Percentiles rank a stretch among this genome's conserved stretches.
Conservation (phyloP, 2,329 filamentous ascomycete genomes). For the Volutella citrinella region DNA sequence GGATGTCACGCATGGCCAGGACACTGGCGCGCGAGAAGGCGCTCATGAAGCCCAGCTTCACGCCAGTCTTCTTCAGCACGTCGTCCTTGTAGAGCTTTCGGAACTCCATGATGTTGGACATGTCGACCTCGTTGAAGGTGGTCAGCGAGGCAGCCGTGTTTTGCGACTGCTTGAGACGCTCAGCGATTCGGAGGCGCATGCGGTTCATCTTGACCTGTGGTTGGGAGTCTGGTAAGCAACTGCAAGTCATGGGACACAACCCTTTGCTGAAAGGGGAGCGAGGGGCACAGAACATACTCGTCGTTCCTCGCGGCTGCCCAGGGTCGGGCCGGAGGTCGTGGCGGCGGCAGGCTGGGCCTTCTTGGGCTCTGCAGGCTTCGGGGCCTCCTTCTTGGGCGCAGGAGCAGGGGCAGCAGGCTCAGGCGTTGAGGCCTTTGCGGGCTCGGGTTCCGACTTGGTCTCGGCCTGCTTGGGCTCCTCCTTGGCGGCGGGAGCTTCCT, state of each 20-base stretch:
- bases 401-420: conserved; percentile 28
- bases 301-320: conserved; percentile 81
- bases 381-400: conserved; percentile 33
- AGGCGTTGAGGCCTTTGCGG: conserved; percentile 32
- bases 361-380: conserved; percentile 21
- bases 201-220: conserved; percentile 97
- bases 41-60: conserved; percentile 99
- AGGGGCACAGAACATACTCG: conserved; percentile 61
- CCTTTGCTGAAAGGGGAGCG: too few relatives aligned
- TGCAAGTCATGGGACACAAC: too few relatives aligned
- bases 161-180: conserved; percentile 98
- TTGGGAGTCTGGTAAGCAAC: conserved; percentile 8
- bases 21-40: conserved; percentile 89
- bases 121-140: conserved; percentile 99
- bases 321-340: conserved; percentile 30
- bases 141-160: conserved; percentile 97
- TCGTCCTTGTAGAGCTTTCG: conserved; percentile 97
- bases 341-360: conserved; percentile 21
- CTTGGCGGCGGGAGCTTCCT: conserved; percentile 30
- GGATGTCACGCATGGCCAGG: conserved; percentile 92
- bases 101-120: conserved; percentile 97
- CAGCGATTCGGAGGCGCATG: conserved; percentile 95
- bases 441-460: conserved; percentile 26
- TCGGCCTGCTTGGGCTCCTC: conserved; percentile 26
- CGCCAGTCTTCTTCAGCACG: conserved; percentile 88